Evolutionary conservation across 2,329 filamentous ascomycete genomes (phyloP), one percentile per base, ranked within the genome.

Genomic region (Neofusicoccum parvum): DNA sequence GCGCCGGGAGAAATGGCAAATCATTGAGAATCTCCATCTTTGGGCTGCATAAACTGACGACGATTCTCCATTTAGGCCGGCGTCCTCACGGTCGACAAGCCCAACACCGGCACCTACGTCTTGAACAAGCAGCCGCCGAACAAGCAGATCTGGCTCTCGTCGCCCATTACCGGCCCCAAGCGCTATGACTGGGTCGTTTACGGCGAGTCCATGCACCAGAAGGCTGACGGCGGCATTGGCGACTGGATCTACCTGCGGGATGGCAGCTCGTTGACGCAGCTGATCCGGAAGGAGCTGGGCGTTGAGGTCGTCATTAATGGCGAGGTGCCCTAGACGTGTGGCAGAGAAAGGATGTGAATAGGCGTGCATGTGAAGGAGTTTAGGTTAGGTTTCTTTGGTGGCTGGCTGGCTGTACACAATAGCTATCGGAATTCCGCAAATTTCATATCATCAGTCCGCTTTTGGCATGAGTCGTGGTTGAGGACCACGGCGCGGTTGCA

Each of bases 61-160:
- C 2, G 48, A 7, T 10, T 20, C 23, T 1, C 5, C 15, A 20
- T 48, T 9, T 72, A 97, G 94, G 87, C 92, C 63, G 94, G 95
- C 64, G 93, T 98, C 65, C 85, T 98, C 71, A 93, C 89, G 68
- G 83, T 98, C 73, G 84, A 81, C 6, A 87, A 92, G 71, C 87
- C 88, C 1, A 81, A 84, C 12, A 82, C 87, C 59, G 93, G 94
- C 68, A 94, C 88, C 36, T 99, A 96, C 76, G 92, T 99, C 67
- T 86, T 99, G 80, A 99, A 99, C 86, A 99, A 99, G 80, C 95
- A 99, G 79, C 95, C 95, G 0, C 93, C 94, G 20, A 98, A 97
- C 84, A 95, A 93, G 83, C 95, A 90, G 73, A 97, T 99, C 75
- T 99, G 95, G 95, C 87, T 98, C 51, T 95, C 92, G 43, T 96